phyloP scores from a whole-genome alignment of 768 basidiomycete species.

The Rhodotorula toruloides region DNA sequence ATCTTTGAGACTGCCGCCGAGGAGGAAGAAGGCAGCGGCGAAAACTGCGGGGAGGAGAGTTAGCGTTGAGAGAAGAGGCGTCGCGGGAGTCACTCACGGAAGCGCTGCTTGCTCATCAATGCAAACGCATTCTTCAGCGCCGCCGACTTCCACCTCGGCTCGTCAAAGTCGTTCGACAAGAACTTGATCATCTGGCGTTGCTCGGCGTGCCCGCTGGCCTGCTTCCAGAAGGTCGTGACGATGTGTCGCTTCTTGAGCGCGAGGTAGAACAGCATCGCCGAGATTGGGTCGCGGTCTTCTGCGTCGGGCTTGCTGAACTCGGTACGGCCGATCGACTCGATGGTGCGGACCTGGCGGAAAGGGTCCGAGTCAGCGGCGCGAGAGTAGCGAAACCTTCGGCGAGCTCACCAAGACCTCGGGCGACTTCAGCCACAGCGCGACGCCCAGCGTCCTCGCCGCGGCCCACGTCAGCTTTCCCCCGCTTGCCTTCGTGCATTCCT shows the following conservation, averaged over 20 bases:
- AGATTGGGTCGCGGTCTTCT: conserved; percentile 78
- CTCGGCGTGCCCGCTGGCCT: conserved; percentile 88
- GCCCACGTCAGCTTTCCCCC: conserved; percentile 79
- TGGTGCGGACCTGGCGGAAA: conserved; percentile 60
- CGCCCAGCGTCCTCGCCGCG: conserved; percentile 77
- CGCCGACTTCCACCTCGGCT: conserved; percentile 80
- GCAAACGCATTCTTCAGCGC: conserved; percentile 96
- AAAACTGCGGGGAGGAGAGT: conserved; percentile 60
- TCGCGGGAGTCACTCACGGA: conserved; percentile 57
- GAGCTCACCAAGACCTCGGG: conserved; percentile 65
- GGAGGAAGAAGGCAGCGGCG: conserved; percentile 95
- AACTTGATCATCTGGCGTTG: conserved; percentile 86
- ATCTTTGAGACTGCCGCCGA: conserved; percentile 81
- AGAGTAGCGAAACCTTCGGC: background rate
- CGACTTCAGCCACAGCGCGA: conserved; percentile 82
- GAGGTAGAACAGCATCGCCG: conserved; percentile 88
- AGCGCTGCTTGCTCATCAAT: conserved; percentile 80
- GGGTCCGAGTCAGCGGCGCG: background rate
- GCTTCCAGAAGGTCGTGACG: conserved; percentile 91
- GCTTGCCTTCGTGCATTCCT: conserved; percentile 64
- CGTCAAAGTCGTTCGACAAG: conserved; percentile 77
- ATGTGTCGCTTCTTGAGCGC: conserved; percentile 86
- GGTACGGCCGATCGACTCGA: conserved; percentile 84
- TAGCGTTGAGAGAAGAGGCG: background rate
- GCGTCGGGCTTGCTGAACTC: conserved; percentile 72